These are phyloP conservation scores for Pythium volutum DNA, from an alignment of 352 stramenopile species.

Conservation along the genomic window DNA sequence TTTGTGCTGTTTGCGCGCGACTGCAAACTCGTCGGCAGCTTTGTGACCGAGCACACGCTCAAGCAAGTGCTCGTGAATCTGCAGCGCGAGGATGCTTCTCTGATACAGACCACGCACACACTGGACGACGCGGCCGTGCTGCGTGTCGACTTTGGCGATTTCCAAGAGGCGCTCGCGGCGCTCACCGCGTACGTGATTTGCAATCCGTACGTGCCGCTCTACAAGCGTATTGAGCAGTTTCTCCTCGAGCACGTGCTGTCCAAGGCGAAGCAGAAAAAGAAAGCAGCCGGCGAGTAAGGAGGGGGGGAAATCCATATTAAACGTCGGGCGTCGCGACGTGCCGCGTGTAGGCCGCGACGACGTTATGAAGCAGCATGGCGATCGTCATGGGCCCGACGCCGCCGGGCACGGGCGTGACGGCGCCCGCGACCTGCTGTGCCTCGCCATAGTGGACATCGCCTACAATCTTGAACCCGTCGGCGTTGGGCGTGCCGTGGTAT, in stretches of 20 bases:
- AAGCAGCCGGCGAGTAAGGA: conserved; percentile 16
- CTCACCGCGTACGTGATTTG: conserved; percentile 78
- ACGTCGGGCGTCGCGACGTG: conserved; percentile 36
- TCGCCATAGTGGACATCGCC: conserved; percentile 95
- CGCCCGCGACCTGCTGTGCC: conserved; percentile 76
- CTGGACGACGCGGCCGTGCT: conserved; percentile 20
- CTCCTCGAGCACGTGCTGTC: conserved; percentile 71
- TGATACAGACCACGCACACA: no score
- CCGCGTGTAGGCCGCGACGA: conserved; percentile 71
- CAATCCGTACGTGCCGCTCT: conserved; percentile 72
- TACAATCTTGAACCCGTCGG: conserved; percentile 94
- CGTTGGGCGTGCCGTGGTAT: conserved; percentile 54
- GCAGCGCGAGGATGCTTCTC: conserved; percentile 59
- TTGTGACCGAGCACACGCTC: conserved; percentile 74
- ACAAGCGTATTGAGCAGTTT: conserved; percentile 79
- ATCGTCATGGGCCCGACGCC: conserved; percentile 99
- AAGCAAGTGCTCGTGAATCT: conserved; percentile 77
- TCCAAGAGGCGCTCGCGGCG: conserved; percentile 66
- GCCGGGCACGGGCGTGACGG: conserved; percentile 96
- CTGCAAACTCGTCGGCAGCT: conserved; percentile 73
- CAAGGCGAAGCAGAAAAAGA: conserved; percentile 70
- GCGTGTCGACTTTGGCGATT: conserved; percentile 62
- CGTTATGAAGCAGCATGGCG: conserved; percentile 92
- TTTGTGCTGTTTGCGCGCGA: conserved; percentile 64
- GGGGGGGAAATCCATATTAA: background rate